These are phyloP conservation scores for Neobulgaria alba DNA, from an alignment of 2,329 filamentous ascomycete species.

Conservation along the genomic window DNA sequence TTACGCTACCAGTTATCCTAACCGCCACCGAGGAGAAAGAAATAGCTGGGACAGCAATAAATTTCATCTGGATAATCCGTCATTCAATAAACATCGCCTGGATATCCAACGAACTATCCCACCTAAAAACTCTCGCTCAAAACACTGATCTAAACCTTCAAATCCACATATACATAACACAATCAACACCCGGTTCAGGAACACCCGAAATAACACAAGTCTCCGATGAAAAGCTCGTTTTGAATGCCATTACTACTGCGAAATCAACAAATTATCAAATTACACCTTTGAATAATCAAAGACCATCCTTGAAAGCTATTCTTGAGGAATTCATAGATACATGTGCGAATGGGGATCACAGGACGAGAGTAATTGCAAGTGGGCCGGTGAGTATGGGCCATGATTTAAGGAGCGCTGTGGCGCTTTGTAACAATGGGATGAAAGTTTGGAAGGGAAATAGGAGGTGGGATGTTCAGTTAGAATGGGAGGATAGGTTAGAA, in stretches of 20 bases:
- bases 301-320: not conserved
- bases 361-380: not conserved
- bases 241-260: not conserved
- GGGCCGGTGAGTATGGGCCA: not conserved
- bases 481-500: too few relatives aligned
- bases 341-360: not conserved
- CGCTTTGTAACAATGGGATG: not conserved
- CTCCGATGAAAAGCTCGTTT: not conserved
- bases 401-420: not conserved
- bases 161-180: not conserved
- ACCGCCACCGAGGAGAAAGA: constrained; percentile 29
- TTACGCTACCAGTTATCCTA: constrained; percentile 44
- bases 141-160: not conserved
- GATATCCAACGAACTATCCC: constrained; percentile 47
- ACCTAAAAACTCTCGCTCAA: constrained; percentile 28
- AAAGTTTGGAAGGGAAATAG: constrained; percentile 2
- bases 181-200: not conserved
- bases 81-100: constrained; percentile 46
- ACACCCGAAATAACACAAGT: not conserved
- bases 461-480: not conserved
- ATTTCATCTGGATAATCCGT: constrained; percentile 60
- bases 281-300: not conserved
- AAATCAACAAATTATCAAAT: not conserved
- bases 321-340: not conserved
- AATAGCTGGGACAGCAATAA: constrained; percentile 15